Percentiles rank a stretch among this genome's conserved stretches.
Conservation (phyloP, 306 rosid species). For the Astragalus glycyphyllos region DNA sequence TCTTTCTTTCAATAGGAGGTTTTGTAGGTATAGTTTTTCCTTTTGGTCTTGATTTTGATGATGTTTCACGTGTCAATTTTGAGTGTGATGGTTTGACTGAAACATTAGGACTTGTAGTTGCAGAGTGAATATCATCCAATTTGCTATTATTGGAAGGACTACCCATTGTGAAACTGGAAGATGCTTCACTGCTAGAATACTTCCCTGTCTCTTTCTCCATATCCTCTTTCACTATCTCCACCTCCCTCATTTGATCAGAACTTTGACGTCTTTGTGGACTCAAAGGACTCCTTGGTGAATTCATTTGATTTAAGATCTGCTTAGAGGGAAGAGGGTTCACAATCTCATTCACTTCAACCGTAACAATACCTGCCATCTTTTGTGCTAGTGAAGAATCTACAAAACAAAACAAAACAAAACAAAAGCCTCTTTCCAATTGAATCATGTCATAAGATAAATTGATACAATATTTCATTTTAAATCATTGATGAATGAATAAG, state of each 20-base stretch:
- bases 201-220: slow-evolving; percentile 49
- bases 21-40: slow-evolving; percentile 56
- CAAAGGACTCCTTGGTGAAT: slow-evolving; percentile 48
- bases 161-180: slow-evolving; percentile 45
- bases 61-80: slow-evolving; percentile 42
- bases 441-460: not conserved
- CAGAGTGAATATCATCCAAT: slow-evolving; percentile 47
- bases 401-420: not conserved
- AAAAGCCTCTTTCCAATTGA: not conserved
- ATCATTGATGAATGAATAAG: not conserved
- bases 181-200: slow-evolving; percentile 55
- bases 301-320: slow-evolving; percentile 45
- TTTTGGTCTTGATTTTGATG: slow-evolving; percentile 52
- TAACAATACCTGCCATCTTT: slow-evolving; percentile 73
- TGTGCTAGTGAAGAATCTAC: slow-evolving; percentile 34
- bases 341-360: slow-evolving; percentile 48
- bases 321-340: slow-evolving; percentile 46
- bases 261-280: slow-evolving; percentile 69
- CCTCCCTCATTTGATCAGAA: slow-evolving; percentile 72
- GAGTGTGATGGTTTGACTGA: slow-evolving; percentile 48
- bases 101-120: slow-evolving; percentile 48
- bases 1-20: slow-evolving; percentile 60
- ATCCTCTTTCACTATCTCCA: slow-evolving; percentile 79
- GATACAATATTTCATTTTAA: not conserved
- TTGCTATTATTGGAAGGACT: slow-evolving; percentile 46